Evolutionary conservation across 495 filamentous ascomycete species (phyloP).

Genomic region (Jackrogersella multiformis): DNA sequence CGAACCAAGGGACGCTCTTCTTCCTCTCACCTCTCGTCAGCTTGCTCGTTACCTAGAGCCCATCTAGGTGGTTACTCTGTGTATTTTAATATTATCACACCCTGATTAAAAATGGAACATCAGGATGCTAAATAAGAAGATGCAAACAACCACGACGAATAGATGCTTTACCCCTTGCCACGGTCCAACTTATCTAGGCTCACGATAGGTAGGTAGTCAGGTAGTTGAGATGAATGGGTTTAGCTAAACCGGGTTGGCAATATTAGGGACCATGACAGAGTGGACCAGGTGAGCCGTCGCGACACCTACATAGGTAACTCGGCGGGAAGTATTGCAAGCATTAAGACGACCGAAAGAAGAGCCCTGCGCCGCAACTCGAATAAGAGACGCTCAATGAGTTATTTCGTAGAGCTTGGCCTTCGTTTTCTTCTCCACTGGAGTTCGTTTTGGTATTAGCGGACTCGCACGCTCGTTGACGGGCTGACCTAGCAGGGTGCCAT

Average conservation of each 20-base stretch:
- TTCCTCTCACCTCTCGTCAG: slow-evolving; percentile 28
- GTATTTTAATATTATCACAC: slow-evolving; percentile 36
- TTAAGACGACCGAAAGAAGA: slow-evolving; percentile 35
- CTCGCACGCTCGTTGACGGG: slow-evolving; percentile 41
- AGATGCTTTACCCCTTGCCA: slow-evolving; percentile 22
- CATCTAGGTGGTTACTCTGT: background rate
- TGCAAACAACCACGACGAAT: slow-evolving; percentile 30
- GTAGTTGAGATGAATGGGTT: slow-evolving; percentile 37
- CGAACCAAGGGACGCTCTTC: slow-evolving; percentile 29
- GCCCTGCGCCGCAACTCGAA: slow-evolving; percentile 29
- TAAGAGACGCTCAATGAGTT: slow-evolving; percentile 42
- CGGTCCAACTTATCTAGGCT: slow-evolving; percentile 35
- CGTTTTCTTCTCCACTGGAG: slow-evolving; percentile 39
- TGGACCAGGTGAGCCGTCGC: slow-evolving; percentile 39
- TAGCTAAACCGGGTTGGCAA: slow-evolving; percentile 31
- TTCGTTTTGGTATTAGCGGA: slow-evolving; percentile 39
- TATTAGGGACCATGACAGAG: slow-evolving; percentile 34
- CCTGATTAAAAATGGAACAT: slow-evolving; percentile 14
- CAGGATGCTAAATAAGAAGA: slow-evolving; percentile 14
- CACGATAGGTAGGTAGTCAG: no score
- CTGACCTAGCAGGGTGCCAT: slow-evolving; percentile 43
- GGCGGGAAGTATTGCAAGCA: slow-evolving; percentile 40
- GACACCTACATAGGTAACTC: slow-evolving; percentile 36
- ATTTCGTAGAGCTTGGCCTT: slow-evolving; percentile 42
- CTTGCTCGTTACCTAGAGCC: slow-evolving; percentile 13